Conservation (phyloP, 495 filamentous ascomycete species). For the Penicillium alfredii region DNA sequence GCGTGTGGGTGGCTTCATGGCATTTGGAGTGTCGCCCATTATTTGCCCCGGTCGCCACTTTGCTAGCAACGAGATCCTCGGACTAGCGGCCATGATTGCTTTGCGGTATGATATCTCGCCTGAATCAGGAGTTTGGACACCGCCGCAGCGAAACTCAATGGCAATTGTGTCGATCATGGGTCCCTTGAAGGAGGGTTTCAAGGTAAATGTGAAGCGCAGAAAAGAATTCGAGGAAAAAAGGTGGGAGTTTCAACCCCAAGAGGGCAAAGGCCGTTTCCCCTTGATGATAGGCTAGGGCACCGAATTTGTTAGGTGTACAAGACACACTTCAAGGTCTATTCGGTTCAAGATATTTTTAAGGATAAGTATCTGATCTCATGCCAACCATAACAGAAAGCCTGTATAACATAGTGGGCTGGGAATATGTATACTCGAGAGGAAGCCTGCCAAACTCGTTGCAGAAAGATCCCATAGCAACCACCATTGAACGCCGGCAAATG, state of each 20-base stretch:
- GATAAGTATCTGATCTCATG: too few relatives aligned
- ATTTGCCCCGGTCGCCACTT: constrained; percentile 47
- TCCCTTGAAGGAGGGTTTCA: constrained; percentile 11
- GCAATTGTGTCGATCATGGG: constrained; percentile 16
- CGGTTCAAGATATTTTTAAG: too few relatives aligned
- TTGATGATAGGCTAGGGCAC: constrained; percentile 19
- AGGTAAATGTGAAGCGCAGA: constrained; percentile 12
- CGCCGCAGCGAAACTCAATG: constrained; percentile 12
- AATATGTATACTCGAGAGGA: not conserved
- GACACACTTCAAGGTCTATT: too few relatives aligned
- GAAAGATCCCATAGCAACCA: too few relatives aligned
- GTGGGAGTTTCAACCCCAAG: constrained; percentile 20
- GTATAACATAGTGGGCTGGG: not conserved
- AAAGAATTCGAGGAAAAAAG: constrained; percentile 18
- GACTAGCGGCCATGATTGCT: constrained; percentile 30
- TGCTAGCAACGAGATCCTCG: constrained; percentile 37
- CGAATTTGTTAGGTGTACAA: too few relatives aligned
- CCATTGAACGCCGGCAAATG: constrained; percentile 25
- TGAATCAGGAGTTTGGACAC: constrained; percentile 12
- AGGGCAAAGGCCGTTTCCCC: constrained; percentile 21
- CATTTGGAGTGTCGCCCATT: constrained; percentile 38
- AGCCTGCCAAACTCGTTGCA: too few relatives aligned
- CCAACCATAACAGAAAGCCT: too few relatives aligned
- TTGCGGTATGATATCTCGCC: constrained; percentile 35
- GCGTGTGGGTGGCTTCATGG: constrained; percentile 25